Base-by-base conservation (phyloP, 768 basidiomycete species). In the Tricholoma matsutake region DNA sequence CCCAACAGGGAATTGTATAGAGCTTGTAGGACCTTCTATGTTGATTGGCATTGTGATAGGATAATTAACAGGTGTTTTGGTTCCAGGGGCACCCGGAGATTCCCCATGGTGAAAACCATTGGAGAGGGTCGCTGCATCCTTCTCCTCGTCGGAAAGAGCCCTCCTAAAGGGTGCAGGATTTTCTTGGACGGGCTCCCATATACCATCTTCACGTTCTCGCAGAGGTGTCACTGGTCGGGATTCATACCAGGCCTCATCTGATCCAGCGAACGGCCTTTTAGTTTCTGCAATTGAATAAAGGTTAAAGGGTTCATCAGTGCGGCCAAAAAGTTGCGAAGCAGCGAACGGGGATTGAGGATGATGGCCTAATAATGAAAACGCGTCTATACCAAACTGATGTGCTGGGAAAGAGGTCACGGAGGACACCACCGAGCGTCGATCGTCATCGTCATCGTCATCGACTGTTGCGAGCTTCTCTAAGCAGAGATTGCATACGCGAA, bases 401-500 rank as follows among this genome's bases (percentile, higher is more conserved):
- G 89, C 86, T 43, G 91, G 86, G 63, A 92, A 90, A 14, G 87
- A 85, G 1, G 86, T 81, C 3, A 81, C 77, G 18, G 86, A 86
- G 2, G 94, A 95, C 29, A 85, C 78, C 58, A 96, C 79, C 5
- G 93, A 94, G 54, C 91, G 86, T 34, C 84, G 84, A 66, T 94
- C 92, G 56, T 96, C 95, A 51, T 97, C 94, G 58, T 96, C 92
- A 56, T 96, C 92, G 56, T 91, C 88, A 56, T 91, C 89, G 6
- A 89, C 93, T 63, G 87, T 92, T 57, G 91, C 89, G 59, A 96
- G 84, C 73, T 94, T 94, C 65, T 92, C 89, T n/a, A 96, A 79
- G 72, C 96, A 98, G 13, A 97, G 78, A 67, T 98, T 98, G 76
- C 97, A 99, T 8, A 97, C 91, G 58, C 97, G 86, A 56, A 99